Evolutionary conservation across 805 yeast species (phyloP), one percentile per base, ranked within the genome.

Genomic region (Metschnikowia matae): DNA sequence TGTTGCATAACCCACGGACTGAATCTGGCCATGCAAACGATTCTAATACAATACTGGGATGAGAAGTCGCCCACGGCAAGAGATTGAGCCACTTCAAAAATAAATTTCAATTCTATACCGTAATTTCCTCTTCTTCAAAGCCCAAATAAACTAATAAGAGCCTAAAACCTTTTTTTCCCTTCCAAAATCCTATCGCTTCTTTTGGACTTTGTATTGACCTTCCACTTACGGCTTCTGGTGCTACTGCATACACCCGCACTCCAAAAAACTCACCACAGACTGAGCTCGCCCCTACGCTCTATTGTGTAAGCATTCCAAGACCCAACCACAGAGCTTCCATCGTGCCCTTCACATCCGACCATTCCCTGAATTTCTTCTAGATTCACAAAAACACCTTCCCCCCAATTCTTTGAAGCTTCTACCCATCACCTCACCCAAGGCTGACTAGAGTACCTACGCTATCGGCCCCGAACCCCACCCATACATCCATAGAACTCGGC

Each of bases 191-290:
- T 23, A 26, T 26, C 29, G 11, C 4, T 26, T 26, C 29, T 26
- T 26, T 10, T 8, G 29, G 15, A 14, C 8, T 8, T 33, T n/a
- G 6, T 33, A n/a, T 33, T 14, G 15, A 33, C 15, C 35, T 33
- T 33, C n/a, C 15, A 37, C n/a, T 6, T 37, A 20, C 23, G 26
- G 17, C 32, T 13, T 20, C 18, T 17, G 7, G 44, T 33, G 38
- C 15, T 18, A 42, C 45, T 42, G 45, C 45, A 42, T 34, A 42
- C 31, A 42, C 38, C 23, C 45, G 31, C 45, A 33, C 38, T 14
- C 45, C 45, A 42, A 42, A 33, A 42, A 42, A 20, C 38, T 42
- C 45, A 41, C 44, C 44, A 42, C 45, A 42, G 45, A 42, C 38
- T 32, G 45, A 33, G 45, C 33, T 20, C 45, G 45, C 45, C 45